These are phyloP conservation scores for Pyrus communis DNA, from an alignment of 306 rosid genomes.

Conservation along the genomic window DNA sequence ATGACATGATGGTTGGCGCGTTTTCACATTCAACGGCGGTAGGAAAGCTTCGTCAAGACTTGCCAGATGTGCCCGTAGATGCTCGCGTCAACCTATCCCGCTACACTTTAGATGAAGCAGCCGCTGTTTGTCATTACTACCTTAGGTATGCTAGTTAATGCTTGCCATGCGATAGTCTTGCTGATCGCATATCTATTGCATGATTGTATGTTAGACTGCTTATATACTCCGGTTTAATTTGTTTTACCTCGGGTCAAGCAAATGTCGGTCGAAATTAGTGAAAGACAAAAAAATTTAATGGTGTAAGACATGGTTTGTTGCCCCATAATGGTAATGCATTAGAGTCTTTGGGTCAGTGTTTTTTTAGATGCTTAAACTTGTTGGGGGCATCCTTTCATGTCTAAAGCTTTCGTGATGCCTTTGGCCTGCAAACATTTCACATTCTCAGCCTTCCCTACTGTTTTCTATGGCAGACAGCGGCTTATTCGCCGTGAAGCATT, in stretches of 20 bases:
- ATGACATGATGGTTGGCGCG: slow-evolving; percentile 97
- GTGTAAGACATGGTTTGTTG: neutral
- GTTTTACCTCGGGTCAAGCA: neutral
- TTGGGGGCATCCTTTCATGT: neutral
- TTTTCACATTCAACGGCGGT: slow-evolving; percentile 96
- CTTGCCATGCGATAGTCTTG: neutral
- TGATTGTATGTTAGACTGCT: neutral
- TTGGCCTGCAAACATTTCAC: slow-evolving; percentile 6
- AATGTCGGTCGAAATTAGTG: neutral
- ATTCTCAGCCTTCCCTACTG: slow-evolving; percentile 8
- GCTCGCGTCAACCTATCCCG: slow-evolving; percentile 74
- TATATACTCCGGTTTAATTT: neutral
- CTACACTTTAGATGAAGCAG: slow-evolving; percentile 84
- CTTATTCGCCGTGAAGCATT: slow-evolving; percentile 63
- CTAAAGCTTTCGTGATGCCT: neutral
- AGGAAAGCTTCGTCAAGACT: slow-evolving; percentile 83
- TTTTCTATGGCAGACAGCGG: slow-evolving; percentile 69
- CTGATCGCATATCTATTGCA: neutral
- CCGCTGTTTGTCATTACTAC: slow-evolving; percentile 76
- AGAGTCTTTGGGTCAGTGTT: neutral
- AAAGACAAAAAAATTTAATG: neutral
- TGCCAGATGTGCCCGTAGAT: slow-evolving; percentile 83
- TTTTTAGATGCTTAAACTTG: neutral
- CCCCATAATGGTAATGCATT: neutral
- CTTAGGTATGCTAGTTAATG: slow-evolving; percentile 45